Evolutionary conservation across 148 eudicot species (phyloP), one percentile per base, ranked within the genome.

Genomic region (Amaranthus cruentus): DNA sequence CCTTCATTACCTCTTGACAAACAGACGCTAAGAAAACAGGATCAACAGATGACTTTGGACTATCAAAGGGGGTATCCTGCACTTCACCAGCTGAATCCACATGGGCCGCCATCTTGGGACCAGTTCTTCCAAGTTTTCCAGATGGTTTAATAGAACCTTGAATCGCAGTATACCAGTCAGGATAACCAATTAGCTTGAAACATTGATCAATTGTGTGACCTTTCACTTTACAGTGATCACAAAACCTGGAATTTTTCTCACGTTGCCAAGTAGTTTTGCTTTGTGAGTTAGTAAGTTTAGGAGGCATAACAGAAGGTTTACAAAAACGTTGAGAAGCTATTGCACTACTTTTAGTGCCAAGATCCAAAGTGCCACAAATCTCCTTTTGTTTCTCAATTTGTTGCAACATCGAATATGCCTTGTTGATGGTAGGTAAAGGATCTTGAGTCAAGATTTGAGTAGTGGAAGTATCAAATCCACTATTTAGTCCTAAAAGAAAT

Each of bases 1-100:
- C 71, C 44, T 6, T 68, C 71, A 68, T 13, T 9, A 68, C 71
- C 50, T 68, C 6, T 48, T 68, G 54, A 9, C 56, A 68, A 14
- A 67, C 21, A 5, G 28, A 6, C 7, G 13, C 8, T 8, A 68
- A 12, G 10, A 50, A 4, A 15, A 5, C 49, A 48, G 12, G 3
- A 21, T 49, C 53, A 12, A 2, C 3, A 9, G 11, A 11, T 48
- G 42, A 9, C 28, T n/a, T 2, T 8, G 54, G n/a, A 14, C 15
- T 8, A 6, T 2, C 7, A 48, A 6, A n/a, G 9, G 38, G 10
- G 10, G 21, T 55, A 38, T 62, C 52, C 6, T 11, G 61, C 14
- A 7, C 4, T 1, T 4, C 9, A 4, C 6, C 61, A 3, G 7
- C 9, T 2, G 28, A 14, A 57, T 55, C 61, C 3, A 15, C 61